These are phyloP conservation scores for Dicorynia guianensis DNA, from an alignment of 306 rosid genomes.

Conservation along the genomic window DNA sequence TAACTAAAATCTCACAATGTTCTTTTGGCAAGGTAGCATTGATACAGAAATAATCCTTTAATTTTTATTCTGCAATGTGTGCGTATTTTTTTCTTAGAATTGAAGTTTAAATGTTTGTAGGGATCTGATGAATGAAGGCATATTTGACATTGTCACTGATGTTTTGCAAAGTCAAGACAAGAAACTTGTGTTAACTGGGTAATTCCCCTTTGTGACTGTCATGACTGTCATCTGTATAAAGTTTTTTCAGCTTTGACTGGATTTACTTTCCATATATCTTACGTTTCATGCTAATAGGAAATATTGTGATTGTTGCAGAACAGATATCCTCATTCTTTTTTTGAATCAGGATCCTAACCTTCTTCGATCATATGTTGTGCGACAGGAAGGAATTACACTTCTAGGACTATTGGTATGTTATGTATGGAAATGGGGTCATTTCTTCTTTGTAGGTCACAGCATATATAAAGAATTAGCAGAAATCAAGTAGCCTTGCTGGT, in stretches of 20 bases:
- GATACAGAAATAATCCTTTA: neutral
- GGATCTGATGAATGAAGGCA: constrained; percentile 96
- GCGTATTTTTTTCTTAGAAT: constrained; percentile 31
- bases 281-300: constrained; percentile 49
- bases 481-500: constrained; percentile 2
- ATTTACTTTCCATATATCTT: constrained; percentile 13
- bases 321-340: constrained; percentile 97
- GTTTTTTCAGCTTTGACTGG: constrained; percentile 35
- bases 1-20: neutral
- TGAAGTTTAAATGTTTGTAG: constrained; percentile 55
- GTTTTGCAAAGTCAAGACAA: constrained; percentile 86
- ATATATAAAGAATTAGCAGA: constrained; percentile 4
- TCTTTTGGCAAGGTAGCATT: neutral
- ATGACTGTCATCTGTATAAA: constrained; percentile 37
- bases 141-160: constrained; percentile 78
- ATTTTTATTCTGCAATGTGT: constrained; percentile 4
- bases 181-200: constrained; percentile 91
- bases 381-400: constrained; percentile 84
- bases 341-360: constrained; percentile 96
- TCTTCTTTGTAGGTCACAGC: constrained; percentile 28
- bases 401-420: constrained; percentile 82
- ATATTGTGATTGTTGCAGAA: constrained; percentile 87
- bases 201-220: constrained; percentile 42
- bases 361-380: constrained; percentile 89
- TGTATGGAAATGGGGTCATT: constrained; percentile 18